A percentile compares a stretch with the other conserved stretches of the same genome.
These are phyloP conservation scores for Diaporthe amygdali DNA, from an alignment of 2,329 filamentous ascomycete genomes.

Conservation along the genomic window DNA sequence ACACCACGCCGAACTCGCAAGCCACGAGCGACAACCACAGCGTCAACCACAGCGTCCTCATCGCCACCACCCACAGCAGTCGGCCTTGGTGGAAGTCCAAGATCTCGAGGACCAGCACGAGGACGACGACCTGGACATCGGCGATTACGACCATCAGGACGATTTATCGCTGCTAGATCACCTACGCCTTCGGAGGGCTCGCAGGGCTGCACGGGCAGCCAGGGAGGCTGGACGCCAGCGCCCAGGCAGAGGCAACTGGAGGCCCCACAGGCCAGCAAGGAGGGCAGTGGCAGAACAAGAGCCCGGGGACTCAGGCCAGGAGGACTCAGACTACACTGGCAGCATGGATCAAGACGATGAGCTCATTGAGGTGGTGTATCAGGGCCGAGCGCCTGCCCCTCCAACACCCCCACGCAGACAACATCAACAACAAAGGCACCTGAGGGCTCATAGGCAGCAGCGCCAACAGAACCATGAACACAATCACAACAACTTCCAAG, in stretches of 20 bases:
- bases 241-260: background rate
- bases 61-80: background rate
- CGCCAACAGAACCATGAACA: background rate
- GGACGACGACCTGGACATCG: background rate
- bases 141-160: background rate
- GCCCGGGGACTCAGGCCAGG: background rate
- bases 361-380: conserved; percentile 20
- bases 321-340: background rate
- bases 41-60: background rate
- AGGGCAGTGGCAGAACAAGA: background rate
- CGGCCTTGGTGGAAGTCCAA: background rate
- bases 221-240: conserved; percentile 1
- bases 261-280: background rate
- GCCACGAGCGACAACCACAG: background rate
- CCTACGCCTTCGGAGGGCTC: conserved; percentile 6
- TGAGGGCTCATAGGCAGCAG: conserved; percentile 16
- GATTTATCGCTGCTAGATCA: background rate
- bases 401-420: conserved; percentile 21
- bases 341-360: conserved; percentile 23
- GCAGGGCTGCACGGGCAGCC: conserved; percentile 5
- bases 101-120: background rate
- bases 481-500: background rate
- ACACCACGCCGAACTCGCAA: background rate
- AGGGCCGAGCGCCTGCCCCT: conserved; percentile 2
- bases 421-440: conserved; percentile 26